Conservation (phyloP, 495 filamentous ascomycete genomes). For the Aspergillus coremiiformis region DNA sequence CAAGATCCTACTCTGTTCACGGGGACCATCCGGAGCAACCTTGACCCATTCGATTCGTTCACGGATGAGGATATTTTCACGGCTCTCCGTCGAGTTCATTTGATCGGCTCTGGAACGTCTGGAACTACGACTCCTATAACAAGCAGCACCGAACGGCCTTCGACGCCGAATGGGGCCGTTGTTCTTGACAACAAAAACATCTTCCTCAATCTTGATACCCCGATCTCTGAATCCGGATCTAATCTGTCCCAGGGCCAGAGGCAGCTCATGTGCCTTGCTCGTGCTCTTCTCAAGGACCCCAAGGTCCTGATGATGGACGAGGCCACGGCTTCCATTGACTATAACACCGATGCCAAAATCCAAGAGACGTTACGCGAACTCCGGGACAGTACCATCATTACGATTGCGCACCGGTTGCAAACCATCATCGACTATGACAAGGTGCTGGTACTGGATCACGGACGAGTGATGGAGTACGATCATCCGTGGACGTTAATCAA, state of each 20-base stretch:
- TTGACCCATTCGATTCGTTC: constrained; percentile 89
- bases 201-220: constrained; percentile 79
- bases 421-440: constrained; percentile 98
- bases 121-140: constrained; percentile 38
- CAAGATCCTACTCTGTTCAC: constrained; percentile 98
- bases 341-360: constrained; percentile 90
- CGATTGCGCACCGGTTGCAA: constrained; percentile 94
- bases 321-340: constrained; percentile 97
- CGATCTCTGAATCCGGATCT: constrained; percentile 84
- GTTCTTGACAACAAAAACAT: constrained; percentile 77
- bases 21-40: constrained; percentile 88
- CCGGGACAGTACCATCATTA: constrained; percentile 81
- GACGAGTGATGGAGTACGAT: constrained; percentile 78
- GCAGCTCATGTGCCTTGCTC: constrained; percentile 90
- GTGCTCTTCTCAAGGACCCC: constrained; percentile 85
- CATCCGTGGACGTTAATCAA: constrained; percentile 74
- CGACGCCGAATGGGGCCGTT: constrained; percentile 18
- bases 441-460: constrained; percentile 93
- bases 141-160: constrained; percentile 25
- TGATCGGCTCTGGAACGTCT: constrained; percentile 60
- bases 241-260: constrained; percentile 97
- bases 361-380: constrained; percentile 91
- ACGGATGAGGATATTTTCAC: constrained; percentile 88
- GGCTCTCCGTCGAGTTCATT: constrained; percentile 80
- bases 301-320: constrained; percentile 98